Evolutionary conservation across 106 monocot genomes (phyloP).

Genomic region (Alisma plantagoaquatica): DNA sequence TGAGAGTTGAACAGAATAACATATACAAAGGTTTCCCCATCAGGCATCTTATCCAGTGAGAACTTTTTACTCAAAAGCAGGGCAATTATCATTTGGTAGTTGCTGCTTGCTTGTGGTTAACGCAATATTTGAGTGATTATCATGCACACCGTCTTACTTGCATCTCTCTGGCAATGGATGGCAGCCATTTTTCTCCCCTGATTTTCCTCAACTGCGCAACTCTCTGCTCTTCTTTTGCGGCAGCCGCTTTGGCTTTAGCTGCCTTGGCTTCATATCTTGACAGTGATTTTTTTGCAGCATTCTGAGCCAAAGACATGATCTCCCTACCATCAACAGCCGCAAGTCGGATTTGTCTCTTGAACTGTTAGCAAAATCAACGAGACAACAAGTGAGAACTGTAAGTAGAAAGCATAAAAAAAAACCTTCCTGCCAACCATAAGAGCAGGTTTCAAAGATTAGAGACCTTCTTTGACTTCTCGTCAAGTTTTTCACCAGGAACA

Average conservation of each 20-base stretch:
- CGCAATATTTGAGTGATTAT: too few relatives aligned
- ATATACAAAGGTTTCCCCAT: too few relatives aligned
- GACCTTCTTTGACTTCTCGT: conserved; percentile 93
- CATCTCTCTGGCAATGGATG: conserved; percentile 72
- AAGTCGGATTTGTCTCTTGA: conserved; percentile 33
- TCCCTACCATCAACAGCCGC: conserved; percentile 50
- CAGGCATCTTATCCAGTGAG: too few relatives aligned
- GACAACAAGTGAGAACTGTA: not conserved
- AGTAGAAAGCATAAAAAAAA: not conserved
- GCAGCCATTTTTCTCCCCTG: conserved; percentile 95
- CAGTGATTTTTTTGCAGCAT: conserved; percentile 34
- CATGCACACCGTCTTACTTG: too few relatives aligned
- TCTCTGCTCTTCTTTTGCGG: conserved; percentile 68
- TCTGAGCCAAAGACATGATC: conserved; percentile 37
- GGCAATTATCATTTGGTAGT: too few relatives aligned
- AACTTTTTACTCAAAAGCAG: too few relatives aligned
- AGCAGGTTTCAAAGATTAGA: not conserved
- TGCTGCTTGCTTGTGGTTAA: too few relatives aligned
- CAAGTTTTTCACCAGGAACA: conserved; percentile 58
- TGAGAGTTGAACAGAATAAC: too few relatives aligned
- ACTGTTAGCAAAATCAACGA: conserved; percentile 32
- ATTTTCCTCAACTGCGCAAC: conserved; percentile 60
- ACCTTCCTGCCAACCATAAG: not conserved
- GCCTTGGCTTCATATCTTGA: conserved; percentile 63
- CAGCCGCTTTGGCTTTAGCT: conserved; percentile 52